Evolutionary conservation across 768 basidiomycete species (phyloP), one percentile per base, ranked within the genome.

Genomic region (Collybia sp.): DNA sequence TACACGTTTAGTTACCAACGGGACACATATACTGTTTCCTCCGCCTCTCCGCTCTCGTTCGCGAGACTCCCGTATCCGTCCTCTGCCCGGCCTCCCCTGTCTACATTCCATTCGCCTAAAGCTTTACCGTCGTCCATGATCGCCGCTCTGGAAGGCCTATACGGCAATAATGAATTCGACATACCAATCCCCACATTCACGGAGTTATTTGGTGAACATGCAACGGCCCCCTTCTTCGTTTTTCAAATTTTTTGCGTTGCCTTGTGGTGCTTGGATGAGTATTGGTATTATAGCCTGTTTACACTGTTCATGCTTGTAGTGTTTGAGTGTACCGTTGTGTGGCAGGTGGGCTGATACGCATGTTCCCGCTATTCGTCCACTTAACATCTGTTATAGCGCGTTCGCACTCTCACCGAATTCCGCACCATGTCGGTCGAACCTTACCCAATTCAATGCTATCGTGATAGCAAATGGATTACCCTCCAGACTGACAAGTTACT

Each of bases 161-260:
- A 91, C 59, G 96, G 95, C 46, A 80, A 82, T 55, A 99, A 99
- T 67, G 88, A 91, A 58, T 98, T 97, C 68, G 82, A 96, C 61
- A 97, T 99, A 52, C 96, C 96, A 2, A 89, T 99, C 35, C 96
- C 96, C 6, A 88, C 88, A 1, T 99, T 99, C 60, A 75, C 77
- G 9, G 89, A 93, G 53, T 79, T 99, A 31, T 97, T 99, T 54
- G 76, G 71, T 17, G 96, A 99, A 70, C 96, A 99, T 59, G 93
- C 95, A 1, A 94, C 93, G 4, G 96, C 96, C 0, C 96, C 96
- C 0, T 99, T 99, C 78, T 99, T 99, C 65, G 96, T 99, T 19
- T 99, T 99, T 68, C 96, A 99, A 67, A 69, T 98, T 13, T 98
- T 99, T 68, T 98, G 96, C 52, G 96, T 97, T 1, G 93, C 90